Conservation (phyloP, 352 stramenopile species). For the Globisporangium abappressorium region DNA sequence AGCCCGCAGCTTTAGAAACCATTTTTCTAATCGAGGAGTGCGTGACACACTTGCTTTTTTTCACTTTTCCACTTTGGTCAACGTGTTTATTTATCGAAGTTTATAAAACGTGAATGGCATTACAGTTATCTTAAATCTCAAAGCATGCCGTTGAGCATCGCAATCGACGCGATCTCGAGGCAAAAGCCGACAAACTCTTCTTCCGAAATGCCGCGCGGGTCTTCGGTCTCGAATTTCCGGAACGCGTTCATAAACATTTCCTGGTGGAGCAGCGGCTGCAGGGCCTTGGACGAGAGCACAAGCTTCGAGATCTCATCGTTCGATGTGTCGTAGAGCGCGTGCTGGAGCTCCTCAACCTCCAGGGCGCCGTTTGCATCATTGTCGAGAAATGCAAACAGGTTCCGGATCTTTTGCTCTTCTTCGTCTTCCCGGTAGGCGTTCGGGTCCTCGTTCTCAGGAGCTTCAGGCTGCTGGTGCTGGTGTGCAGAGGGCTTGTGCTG, state of each 20-base stretch:
- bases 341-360: slow-evolving; percentile 57
- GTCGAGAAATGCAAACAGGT: slow-evolving; percentile 58
- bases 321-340: slow-evolving; percentile 34
- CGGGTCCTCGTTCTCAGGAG: slow-evolving; percentile 1
- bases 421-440: slow-evolving; percentile 21
- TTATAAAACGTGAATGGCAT: too few species aligned
- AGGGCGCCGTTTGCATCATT: slow-evolving; percentile 54
- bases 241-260: slow-evolving; percentile 66
- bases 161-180: slow-evolving; percentile 55
- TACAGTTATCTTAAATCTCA: not conserved
- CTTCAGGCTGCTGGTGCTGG: not conserved
- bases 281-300: slow-evolving; percentile 39
- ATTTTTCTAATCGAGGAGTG: too few species aligned
- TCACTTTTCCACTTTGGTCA: too few species aligned
- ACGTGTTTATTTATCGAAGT: too few species aligned
- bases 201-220: slow-evolving; percentile 55
- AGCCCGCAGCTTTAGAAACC: too few species aligned
- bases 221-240: slow-evolving; percentile 47
- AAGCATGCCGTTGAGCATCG: slow-evolving; percentile 42
- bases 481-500: not conserved
- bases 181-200: slow-evolving; percentile 79
- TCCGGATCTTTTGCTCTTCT: slow-evolving; percentile 47
- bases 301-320: slow-evolving; percentile 29
- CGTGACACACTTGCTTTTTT: too few species aligned
- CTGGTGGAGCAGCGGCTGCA: slow-evolving; percentile 61